Evolutionary conservation across 768 basidiomycete species (phyloP), one percentile per base, ranked within the genome.

Genomic region (Boletus sp.): DNA sequence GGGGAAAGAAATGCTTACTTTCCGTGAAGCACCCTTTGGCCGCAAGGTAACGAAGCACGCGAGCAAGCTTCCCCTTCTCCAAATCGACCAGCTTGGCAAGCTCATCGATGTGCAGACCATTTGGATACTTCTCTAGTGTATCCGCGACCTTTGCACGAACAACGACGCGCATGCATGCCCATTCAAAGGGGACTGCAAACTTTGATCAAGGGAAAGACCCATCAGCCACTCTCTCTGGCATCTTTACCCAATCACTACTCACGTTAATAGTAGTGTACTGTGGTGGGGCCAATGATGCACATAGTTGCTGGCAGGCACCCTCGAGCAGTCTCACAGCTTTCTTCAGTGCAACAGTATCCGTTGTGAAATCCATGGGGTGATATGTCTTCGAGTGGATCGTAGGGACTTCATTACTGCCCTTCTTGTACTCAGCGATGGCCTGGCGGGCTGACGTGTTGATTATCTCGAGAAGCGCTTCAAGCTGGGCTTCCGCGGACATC

Each of bases 21-120:
- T 74, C 74, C 1, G 40, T 62, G 54, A 74, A 74, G 44, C 64
- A 70, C 12, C 71, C 69, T 28, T 65, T 66, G 15, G 65, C 61
- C 0, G 73, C 67, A 29, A 74, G 71, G 7, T 64, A 54, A 35
- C 73, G 68, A 18, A 74, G 60, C 18, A 73, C 50, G 4, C 69
- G 71, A 41, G 60, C 47, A 15, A 73, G 69, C 44, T 75, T 74
- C 2, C 60, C 61, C 39, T 58, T 60, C 42, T 71, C 67, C 36
- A 72, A 32, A 8, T 47, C 54, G 18, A 71, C 64, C 44, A 60
- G 42, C 47, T 60, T 56, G 17, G 67, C 45, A 12, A 74, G 65
- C 47, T 71, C 64, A 1, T 61, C 53, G 8, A 71, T 57, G 35
- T 63, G 66, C 17, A 73, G 56, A 29, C 73, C 73, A 8, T 68